phyloP scores from a whole-genome alignment of 2,329 filamentous ascomycete species.

The Stromatinia cepivora region DNA sequence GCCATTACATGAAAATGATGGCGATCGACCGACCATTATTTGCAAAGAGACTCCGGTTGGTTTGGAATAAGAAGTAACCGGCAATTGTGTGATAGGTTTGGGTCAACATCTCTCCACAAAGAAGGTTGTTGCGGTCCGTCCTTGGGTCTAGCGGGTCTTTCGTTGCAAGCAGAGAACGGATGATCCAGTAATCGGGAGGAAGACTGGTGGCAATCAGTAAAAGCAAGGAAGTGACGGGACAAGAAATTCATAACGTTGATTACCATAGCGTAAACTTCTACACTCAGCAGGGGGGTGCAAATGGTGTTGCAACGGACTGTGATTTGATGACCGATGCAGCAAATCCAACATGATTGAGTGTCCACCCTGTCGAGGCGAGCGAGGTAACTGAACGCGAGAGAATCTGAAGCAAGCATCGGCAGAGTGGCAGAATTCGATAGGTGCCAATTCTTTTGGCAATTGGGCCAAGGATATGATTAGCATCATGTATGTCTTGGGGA shows the following conservation, averaged over 20 bases:
- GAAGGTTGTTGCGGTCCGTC: conserved; percentile 27
- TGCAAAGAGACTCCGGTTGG: conserved; percentile 31
- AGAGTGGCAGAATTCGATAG: conserved; percentile 23
- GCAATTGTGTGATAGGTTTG: conserved; percentile 31
- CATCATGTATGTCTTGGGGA: conserved; percentile 22
- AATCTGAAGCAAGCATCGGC: conserved; percentile 20
- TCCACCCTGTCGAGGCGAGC: conserved; percentile 31
- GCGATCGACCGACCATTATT: conserved; percentile 18
- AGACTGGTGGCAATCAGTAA: conserved; percentile 26
- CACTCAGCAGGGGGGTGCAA: conserved; percentile 31
- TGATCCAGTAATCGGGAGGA: conserved; percentile 30
- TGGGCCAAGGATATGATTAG: conserved; percentile 22
- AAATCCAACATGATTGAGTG: conserved; percentile 29
- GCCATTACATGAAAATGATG: conserved; percentile 4
- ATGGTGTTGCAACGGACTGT: conserved; percentile 25
- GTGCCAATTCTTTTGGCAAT: conserved; percentile 15
- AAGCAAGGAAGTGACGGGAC: conserved; percentile 32
- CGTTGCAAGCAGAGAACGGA: conserved; percentile 27
- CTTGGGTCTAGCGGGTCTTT: conserved; percentile 27
- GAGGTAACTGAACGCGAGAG: conserved; percentile 18
- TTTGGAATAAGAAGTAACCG: conserved; percentile 24
- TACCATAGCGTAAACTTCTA: conserved; percentile 26
- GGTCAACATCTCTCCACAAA: conserved; percentile 26
- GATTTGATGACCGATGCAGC: conserved; percentile 23
- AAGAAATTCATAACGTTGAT: conserved; percentile 40